Evolutionary conservation across 306 rosid species (phyloP).

Genomic region (Pueraria montana): DNA sequence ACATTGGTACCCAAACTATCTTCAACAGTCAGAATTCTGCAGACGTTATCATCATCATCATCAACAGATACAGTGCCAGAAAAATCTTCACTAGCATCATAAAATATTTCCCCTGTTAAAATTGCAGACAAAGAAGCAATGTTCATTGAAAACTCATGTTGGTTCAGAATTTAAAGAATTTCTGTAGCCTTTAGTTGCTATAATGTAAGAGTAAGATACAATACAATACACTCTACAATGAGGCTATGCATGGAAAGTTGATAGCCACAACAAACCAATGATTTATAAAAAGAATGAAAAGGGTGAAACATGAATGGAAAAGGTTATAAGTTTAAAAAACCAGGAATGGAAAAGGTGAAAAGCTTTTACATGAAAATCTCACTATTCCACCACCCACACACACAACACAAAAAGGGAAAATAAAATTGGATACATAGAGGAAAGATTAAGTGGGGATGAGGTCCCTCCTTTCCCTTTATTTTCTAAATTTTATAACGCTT

Average conservation of each 20-base stretch:
- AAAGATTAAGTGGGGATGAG: conserved; percentile 2
- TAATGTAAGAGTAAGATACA: conserved; percentile 27
- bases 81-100: conserved; percentile 74
- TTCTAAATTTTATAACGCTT: not conserved
- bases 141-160: conserved; percentile 44
- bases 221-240: conserved; percentile 19
- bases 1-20: conserved; percentile 51
- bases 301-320: not conserved
- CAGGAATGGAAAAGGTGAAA: not conserved
- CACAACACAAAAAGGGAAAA: not conserved
- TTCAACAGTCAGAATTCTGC: conserved; percentile 46
- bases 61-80: conserved; percentile 51
- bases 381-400: not conserved
- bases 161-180: conserved; percentile 32
- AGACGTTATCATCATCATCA: conserved; percentile 55
- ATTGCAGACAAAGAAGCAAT: conserved; percentile 39
- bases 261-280: not conserved
- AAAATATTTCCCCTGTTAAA: conserved; percentile 80
- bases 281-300: conserved; percentile 5
- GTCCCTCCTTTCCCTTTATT: conserved; percentile 31
- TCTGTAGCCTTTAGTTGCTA: conserved; percentile 43
- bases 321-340: conserved; percentile 7
- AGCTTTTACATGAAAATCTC: not conserved
- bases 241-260: not conserved
- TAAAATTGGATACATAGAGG: not conserved